Percentiles rank a stretch among this genome's conserved stretches.
phyloP scores from a whole-genome alignment of 306 rosid species.

The Mucuna pruriens region DNA sequence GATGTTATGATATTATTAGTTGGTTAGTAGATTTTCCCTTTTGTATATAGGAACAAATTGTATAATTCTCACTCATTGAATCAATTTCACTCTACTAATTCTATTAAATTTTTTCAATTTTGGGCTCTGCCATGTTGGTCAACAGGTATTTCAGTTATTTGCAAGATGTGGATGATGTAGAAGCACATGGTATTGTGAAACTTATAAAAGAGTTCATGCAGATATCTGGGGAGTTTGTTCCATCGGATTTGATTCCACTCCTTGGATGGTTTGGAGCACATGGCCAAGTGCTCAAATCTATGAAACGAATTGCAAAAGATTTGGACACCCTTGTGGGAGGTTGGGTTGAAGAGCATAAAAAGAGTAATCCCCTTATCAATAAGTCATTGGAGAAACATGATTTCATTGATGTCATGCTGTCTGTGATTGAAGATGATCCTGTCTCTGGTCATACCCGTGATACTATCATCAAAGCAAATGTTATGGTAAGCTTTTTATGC shows the following conservation, averaged over 20 bases:
- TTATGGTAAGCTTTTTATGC: conserved; percentile 35
- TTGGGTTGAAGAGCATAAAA: conserved; percentile 61
- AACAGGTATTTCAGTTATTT: conserved; percentile 49
- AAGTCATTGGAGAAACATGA: conserved; percentile 46
- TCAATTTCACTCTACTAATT: neutral
- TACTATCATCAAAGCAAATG: conserved; percentile 54
- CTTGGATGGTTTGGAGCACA: conserved; percentile 50
- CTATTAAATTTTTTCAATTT: neutral
- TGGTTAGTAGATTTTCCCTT: neutral
- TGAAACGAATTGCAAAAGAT: conserved; percentile 59
- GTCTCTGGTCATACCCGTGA: conserved; percentile 47
- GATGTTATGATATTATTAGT: too few species aligned
- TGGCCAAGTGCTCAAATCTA: conserved; percentile 44
- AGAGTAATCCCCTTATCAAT: neutral
- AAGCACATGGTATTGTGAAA: conserved; percentile 49
- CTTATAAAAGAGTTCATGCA: conserved; percentile 55
- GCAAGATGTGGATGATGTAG: conserved; percentile 47
- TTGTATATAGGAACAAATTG: neutral
- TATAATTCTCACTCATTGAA: neutral
- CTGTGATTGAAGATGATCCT: conserved; percentile 48
- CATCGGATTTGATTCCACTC: conserved; percentile 54
- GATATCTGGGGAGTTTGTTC: conserved; percentile 47
- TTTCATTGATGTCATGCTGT: conserved; percentile 61
- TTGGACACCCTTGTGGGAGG: conserved; percentile 48
- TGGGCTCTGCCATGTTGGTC: neutral